Evolutionary conservation across 495 filamentous ascomycete genomes (phyloP), one percentile per base, ranked within the genome.

Genomic region (Evansstolkia leycettana): DNA sequence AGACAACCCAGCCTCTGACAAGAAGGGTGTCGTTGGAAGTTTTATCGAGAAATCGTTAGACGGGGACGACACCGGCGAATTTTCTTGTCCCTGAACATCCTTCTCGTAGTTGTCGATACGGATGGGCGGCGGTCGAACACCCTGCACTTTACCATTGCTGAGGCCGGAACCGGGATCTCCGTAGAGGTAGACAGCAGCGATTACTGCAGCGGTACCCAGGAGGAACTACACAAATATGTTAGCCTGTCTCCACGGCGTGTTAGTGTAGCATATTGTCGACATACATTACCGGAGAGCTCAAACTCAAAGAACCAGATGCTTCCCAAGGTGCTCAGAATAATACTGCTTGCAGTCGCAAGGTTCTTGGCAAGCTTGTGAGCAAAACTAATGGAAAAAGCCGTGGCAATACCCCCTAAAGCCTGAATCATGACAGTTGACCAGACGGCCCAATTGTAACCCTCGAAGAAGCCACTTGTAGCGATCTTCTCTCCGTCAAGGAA

Each of bases 361-460:
- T 84, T 93, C 67, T 88, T 92, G 17, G 81, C 76, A 50, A 89
- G 85, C 48, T 84, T 90, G 54, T 90, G 45, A 3, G 85, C 80
- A 51, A 87, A 84, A 32, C 83, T 84, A 53, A 93, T 79, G 55
- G 80, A 86, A 34, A 94, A 72, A 1, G 84, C 84, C 7, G 87
- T 74, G 4, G 89, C 48, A 9, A 96, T 69, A 6, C 90, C 90
- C 27, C 87, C 87, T 8, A 79, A 48, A 0, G 89, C 83, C 51
- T 98, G 90, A 32, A 88, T 69, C 2, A 72, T 41, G 38, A 98
- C 80, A 10, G 84, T 78, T 2, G 76, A 70, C 89, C 88, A 95
- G 3, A 96, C 90, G 17, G 88, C 68, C 62, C 70, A 73, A 55
- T 89, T 94, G 61, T 96, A 98, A 6, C 90, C 90, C 13, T 80